Base-by-base conservation (phyloP, 495 filamentous ascomycete species). In the Aspergillus saccharolyticus region DNA sequence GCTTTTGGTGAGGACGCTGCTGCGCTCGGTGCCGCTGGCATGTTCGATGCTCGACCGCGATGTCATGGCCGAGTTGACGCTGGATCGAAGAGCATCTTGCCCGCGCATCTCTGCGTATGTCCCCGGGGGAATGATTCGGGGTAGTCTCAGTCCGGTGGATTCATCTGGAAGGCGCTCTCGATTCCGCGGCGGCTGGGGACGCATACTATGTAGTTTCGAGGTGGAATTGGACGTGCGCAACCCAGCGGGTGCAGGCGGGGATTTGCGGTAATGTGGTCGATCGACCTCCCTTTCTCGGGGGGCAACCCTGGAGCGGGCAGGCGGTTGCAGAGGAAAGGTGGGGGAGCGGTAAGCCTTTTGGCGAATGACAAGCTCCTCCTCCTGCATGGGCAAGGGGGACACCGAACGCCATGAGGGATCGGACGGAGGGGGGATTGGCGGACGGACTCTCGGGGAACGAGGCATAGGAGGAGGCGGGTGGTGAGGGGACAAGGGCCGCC, bases 1-100 rank as follows among this genome's bases (percentile, higher is more conserved):
- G 56, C 83, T 82, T 61, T 89, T 91, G 0, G 90, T 93, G 54
- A 87, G 62, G 22, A 96, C 79, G 67, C 90, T 95, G 66, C 89
- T 93, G 33, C 89, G 79, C 63, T 93, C 89, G 1, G 91, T 94
- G 16, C 80, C 83, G 24, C 83, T 80, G 1, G 81, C 80, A 10
- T 85, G 87, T 39, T 89, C 76, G 30, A 81, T 83, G 49, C 87
- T 90, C 1, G 89, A 91, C 18, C 78, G 75, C 14, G 85, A 87
- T 6, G 85, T 88, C 66, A 83, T 68, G 62, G 76, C 77, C 65
- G 90, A 92, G 49, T 88, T 85, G 63, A 86, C 81, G 63, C 89
- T 92, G 0, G 85, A 84, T 17, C 89, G 81, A 10, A 85, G 72
- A 52, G 84, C 83, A 33, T 86, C 82, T 58, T 80, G 69, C 14